Percentiles rank a stretch among this genome's conserved stretches.
phyloP scores from a whole-genome alignment of 345 rosid species.

The Hypericum perforatum region DNA sequence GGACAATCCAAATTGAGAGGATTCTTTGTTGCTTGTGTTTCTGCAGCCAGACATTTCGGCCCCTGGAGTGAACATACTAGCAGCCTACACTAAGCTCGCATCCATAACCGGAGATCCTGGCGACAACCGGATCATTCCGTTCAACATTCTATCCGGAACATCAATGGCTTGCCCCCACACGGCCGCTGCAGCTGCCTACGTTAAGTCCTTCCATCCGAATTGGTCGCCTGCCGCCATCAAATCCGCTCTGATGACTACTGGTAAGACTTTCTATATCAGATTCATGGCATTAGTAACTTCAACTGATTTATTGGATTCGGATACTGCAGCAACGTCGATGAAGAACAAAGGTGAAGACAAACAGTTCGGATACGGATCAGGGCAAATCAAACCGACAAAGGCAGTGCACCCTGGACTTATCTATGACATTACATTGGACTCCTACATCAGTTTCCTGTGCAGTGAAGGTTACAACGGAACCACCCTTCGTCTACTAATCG shows the following conservation, averaged over 20 bases:
- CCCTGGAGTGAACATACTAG: conserved; percentile 71
- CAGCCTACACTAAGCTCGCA: conserved; percentile 45
- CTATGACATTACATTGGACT: conserved; percentile 38
- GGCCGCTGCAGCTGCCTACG: conserved; percentile 69
- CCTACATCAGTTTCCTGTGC: conserved; percentile 62
- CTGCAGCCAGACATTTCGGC: conserved; percentile 82
- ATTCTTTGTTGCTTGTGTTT: conserved; percentile 2
- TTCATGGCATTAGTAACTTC: background rate
- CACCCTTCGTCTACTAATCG: conserved; percentile 36
- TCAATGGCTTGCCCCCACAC: conserved; percentile 91
- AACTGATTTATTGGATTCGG: background rate
- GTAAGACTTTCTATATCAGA: conserved; percentile 17
- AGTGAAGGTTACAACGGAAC: conserved; percentile 65
- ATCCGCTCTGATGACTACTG: conserved; percentile 89
- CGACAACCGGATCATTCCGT: conserved; percentile 35
- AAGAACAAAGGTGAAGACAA: conserved; percentile 31
- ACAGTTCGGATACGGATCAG: conserved; percentile 62
- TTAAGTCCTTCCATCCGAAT: conserved; percentile 69
- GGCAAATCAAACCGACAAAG: conserved; percentile 59
- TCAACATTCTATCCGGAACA: conserved; percentile 68
- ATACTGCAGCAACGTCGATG: conserved; percentile 54
- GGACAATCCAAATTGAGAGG: background rate
- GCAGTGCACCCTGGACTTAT: conserved; percentile 72
- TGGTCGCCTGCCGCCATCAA: conserved; percentile 86
- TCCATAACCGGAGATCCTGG: conserved; percentile 29